Conservation (phyloP, 805 yeast species). For the Metschnikowia koreensis region DNA sequence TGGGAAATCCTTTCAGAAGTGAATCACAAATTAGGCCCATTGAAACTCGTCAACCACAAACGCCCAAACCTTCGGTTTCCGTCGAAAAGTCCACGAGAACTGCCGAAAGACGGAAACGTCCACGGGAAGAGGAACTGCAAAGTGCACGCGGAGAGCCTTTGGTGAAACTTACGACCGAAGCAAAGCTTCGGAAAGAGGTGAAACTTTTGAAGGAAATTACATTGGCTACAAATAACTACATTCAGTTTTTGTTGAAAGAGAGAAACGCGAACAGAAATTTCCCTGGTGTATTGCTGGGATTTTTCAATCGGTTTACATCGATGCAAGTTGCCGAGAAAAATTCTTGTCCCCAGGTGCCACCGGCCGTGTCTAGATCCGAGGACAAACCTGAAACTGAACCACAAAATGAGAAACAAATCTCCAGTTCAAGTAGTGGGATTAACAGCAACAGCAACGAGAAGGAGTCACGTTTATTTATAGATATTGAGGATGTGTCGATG, state of each 20-base stretch:
- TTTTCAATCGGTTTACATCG: neutral
- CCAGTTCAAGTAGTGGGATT: too few species aligned
- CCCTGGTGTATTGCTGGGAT: neutral
- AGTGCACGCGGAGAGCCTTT: neutral
- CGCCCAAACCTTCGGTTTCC: neutral
- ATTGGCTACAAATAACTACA: neutral
- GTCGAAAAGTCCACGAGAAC: neutral
- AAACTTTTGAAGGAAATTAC: neutral
- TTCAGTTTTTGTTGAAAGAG: neutral
- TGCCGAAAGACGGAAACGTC: neutral
- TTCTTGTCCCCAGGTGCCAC: too few species aligned
- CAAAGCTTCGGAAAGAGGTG: neutral
- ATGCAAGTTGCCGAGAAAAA: neutral
- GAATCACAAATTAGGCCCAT: too few species aligned
- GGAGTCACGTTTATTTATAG: too few species aligned
- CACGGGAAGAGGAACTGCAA: neutral
- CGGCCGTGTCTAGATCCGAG: too few species aligned
- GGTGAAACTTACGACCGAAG: slow-evolving; percentile 5
- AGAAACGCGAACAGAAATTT: neutral
- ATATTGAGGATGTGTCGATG: too few species aligned
- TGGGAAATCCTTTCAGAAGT: too few species aligned
- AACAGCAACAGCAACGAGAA: too few species aligned
- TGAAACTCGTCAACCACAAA: too few species aligned
- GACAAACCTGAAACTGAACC: too few species aligned
- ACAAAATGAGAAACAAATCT: too few species aligned